These are phyloP conservation scores for Candida freyschussii DNA, from an alignment of 1,139 yeast genomes.

Conservation along the genomic window DNA sequence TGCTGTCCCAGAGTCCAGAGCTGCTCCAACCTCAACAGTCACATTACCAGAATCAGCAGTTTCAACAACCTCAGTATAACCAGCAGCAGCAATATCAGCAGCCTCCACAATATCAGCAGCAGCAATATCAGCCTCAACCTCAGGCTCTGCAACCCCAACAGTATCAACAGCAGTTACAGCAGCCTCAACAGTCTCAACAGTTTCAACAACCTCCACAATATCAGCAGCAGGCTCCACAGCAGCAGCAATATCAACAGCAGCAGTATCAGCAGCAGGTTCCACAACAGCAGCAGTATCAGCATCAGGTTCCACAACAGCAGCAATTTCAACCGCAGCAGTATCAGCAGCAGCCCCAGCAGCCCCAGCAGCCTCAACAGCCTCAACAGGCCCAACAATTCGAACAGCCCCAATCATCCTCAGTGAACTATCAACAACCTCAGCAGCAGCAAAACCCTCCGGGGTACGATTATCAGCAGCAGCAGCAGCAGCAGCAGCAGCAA, in stretches of 20 bases:
- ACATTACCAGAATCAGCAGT: constrained; percentile 5
- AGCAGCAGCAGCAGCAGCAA: constrained; percentile 6
- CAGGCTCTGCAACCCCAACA: constrained; percentile 9
- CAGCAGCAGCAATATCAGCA: constrained; percentile 10
- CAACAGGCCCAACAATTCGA: too few relatives aligned
- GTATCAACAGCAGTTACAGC: constrained; percentile 8
- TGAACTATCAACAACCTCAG: constrained; percentile 9
- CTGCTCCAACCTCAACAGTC: constrained; percentile 15
- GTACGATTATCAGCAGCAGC: constrained; percentile 7
- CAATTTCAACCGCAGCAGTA: too few relatives aligned
- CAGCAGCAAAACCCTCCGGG: too few relatives aligned
- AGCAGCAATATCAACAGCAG: constrained; percentile 8
- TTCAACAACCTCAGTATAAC: constrained; percentile 6
- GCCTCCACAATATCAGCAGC: constrained; percentile 5
- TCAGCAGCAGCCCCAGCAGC: constrained; percentile 2
- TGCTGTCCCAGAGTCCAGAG: constrained; percentile 2
- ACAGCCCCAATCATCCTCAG: too few relatives aligned
- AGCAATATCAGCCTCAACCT: constrained; percentile 8
- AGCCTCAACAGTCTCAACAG: constrained; percentile 12
- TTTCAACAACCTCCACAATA: constrained; percentile 12
- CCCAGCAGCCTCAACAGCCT: too few relatives aligned
- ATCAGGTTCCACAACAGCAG: constrained; percentile 5
- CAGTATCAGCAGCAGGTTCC: constrained; percentile 1
- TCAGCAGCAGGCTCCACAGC: constrained; percentile 2
- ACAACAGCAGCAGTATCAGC: constrained; percentile 1